phyloP scores from a whole-genome alignment of 1,284 basidiomycete genomes.

The Ceratobasidium papillatum region DNA sequence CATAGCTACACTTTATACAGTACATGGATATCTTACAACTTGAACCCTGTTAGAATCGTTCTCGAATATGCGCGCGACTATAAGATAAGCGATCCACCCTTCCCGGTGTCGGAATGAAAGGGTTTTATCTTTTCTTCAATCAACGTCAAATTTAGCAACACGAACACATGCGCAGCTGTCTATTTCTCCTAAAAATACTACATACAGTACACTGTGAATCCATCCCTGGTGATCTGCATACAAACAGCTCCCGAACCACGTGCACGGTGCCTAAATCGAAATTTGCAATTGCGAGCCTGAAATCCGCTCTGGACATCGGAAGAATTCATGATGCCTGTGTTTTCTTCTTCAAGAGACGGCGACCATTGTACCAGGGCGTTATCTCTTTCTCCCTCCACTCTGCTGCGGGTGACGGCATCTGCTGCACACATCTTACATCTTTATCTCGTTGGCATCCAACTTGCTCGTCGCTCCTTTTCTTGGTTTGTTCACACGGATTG shows the following conservation, averaged over 20 bases:
- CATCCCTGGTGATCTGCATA: no score
- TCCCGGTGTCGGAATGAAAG: no score
- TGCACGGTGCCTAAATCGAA: neutral
- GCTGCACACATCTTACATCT: neutral
- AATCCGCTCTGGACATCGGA: neutral
- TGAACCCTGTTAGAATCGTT: no score
- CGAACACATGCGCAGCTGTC: no score
- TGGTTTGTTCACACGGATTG: neutral
- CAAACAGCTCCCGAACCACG: neutral
- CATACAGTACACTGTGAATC: no score
- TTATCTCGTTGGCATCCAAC: neutral
- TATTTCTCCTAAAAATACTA: neutral
- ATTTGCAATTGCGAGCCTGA: neutral
- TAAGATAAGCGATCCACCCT: no score
- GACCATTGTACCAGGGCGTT: neutral
- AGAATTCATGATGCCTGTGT: neutral
- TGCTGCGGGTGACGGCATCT: neutral
- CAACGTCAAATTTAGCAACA: no score
- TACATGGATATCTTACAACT: neutral
- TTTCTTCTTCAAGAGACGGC: neutral
- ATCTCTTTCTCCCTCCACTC: neutral
- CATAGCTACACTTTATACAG: neutral
- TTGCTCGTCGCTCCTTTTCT: slow-evolving; percentile 7
- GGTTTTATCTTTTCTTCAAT: no score
- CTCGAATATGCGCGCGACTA: no score